Evolutionary conservation across 2,329 filamentous ascomycete species (phyloP), one percentile per base, ranked within the genome.

Genomic region (Daldinia sp.): DNA sequence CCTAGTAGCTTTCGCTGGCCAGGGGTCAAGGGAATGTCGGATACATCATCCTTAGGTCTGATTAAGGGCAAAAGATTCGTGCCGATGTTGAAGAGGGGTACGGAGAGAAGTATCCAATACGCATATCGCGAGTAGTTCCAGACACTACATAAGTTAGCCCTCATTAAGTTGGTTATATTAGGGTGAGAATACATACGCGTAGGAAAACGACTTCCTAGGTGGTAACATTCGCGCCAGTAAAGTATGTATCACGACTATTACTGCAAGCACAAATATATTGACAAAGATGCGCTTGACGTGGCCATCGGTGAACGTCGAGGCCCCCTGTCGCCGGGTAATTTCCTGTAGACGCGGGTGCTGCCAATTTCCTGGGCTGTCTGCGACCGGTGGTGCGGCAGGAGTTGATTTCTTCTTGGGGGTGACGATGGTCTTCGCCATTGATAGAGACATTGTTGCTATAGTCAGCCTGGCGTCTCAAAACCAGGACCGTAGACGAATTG

Each of bases 1-100:
- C 93, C 94, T 52, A 99, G 87, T 11, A 97, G 85, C 67, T 89
- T 85, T 64, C 94, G 90, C 80, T 98, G 95, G 10, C 89, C 88
- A n/a, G 92, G 89, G 0, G 94, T 97, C 68, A 99, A 85, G 64
- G 94, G 88, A 51, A 99, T 96, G 76, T 99, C 95, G 76, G 88
- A 82, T 66, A 97, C 85, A 66, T 93, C 85, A 76, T 98, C 95
- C 69, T 83, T 83, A 41, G 85, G 83, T 66, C 89, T 86, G 71
- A 93, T 78, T 10, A 97, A 84, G 2, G 94, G 95, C 45, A 87
- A 81, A 59, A 92, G 80, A 34, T 93, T 91, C 56, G 89, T 72
- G 65, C 81, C 74, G 54, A 96, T 90, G 77, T 96, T 96, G 72
- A 90, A 77, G 49, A 90, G 68, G 2, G 90, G 88, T 1, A 91